These are phyloP conservation scores for Starmerella apis DNA, from an alignment of 805 yeast genomes.

Conservation along the genomic window DNA sequence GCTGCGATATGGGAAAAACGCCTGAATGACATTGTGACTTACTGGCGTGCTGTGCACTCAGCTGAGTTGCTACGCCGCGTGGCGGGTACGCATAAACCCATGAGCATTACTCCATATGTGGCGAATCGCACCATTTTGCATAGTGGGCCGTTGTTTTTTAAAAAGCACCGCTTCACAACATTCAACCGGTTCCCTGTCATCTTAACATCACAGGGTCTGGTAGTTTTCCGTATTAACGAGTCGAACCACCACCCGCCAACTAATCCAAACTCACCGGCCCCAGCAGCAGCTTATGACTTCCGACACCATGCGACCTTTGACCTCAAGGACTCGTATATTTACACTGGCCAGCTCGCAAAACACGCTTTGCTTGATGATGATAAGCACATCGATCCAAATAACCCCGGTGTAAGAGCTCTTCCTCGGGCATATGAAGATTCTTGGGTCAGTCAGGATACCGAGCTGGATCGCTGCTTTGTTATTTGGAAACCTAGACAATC, in stretches of 20 bases:
- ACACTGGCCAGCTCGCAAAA: constrained; percentile 55
- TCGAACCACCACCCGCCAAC: neutral
- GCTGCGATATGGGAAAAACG: constrained; percentile 61
- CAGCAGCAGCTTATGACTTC: constrained; percentile 38
- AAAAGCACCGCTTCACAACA: constrained; percentile 55
- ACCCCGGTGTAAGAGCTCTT: constrained; percentile 47
- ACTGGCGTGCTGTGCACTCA: constrained; percentile 47
- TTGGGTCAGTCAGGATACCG: constrained; percentile 72
- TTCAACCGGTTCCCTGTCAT: constrained; percentile 54
- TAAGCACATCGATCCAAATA: constrained; percentile 37
- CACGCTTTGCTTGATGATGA: constrained; percentile 45
- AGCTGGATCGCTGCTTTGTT: constrained; percentile 63
- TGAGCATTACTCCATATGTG: constrained; percentile 40
- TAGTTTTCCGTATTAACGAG: constrained; percentile 37
- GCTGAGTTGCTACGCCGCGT: constrained; percentile 31
- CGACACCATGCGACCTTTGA: constrained; percentile 50
- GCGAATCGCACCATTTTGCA: constrained; percentile 49
- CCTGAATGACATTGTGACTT: constrained; percentile 38
- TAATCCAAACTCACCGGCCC: constrained; percentile 32
- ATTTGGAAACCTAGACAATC: constrained; percentile 56
- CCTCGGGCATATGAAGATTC: constrained; percentile 77
- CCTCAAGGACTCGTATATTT: constrained; percentile 57
- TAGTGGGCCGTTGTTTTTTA: constrained; percentile 60
- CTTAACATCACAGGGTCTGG: constrained; percentile 58
- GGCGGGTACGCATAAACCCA: constrained; percentile 9